Conservation (phyloP, 2,329 filamentous ascomycete genomes). For the Cercospora citrullina region DNA sequence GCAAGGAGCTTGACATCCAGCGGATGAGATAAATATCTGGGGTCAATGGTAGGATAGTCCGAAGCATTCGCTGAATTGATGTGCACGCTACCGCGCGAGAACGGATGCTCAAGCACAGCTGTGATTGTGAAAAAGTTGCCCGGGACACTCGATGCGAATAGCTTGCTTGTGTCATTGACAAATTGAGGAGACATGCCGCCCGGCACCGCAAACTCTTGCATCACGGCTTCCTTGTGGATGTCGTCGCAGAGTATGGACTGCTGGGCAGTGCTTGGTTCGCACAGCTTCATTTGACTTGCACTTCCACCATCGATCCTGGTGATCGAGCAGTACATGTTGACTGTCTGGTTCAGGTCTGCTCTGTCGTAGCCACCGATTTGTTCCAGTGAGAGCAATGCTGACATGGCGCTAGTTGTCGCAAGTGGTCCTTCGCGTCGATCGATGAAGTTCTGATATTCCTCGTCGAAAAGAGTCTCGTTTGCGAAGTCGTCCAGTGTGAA, state of each 20-base stretch:
- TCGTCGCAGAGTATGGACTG: slow-evolving; percentile 23
- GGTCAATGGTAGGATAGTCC: slow-evolving; percentile 29
- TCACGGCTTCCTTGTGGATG: slow-evolving; percentile 23
- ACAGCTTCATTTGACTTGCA: background rate
- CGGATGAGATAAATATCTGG: slow-evolving; percentile 44
- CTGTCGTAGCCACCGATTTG: slow-evolving; percentile 14
- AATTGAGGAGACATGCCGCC: slow-evolving; percentile 30
- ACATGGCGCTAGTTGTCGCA: slow-evolving; percentile 9
- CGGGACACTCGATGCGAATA: slow-evolving; percentile 30
- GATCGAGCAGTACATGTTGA: slow-evolving; percentile 9
- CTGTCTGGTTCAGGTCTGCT: background rate
- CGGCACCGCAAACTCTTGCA: slow-evolving; percentile 30
- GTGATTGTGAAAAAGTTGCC: slow-evolving; percentile 58
- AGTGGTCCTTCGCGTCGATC: slow-evolving; percentile 13
- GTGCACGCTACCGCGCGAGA: slow-evolving; percentile 49
- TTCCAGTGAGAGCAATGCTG: slow-evolving; percentile 18
- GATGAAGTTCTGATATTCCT: slow-evolving; percentile 7
- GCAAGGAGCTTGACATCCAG: slow-evolving; percentile 45
- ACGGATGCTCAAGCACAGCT: slow-evolving; percentile 52
- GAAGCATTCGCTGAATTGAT: slow-evolving; percentile 27
- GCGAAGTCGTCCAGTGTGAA: slow-evolving; percentile 14
- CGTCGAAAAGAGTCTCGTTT: slow-evolving; percentile 3
- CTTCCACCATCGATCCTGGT: background rate
- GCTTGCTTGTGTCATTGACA: slow-evolving; percentile 30
- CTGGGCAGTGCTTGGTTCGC: slow-evolving; percentile 1